These are phyloP conservation scores for Nicotiana noctiflora DNA, from an alignment of 257 asterid genomes.

Conservation along the genomic window DNA sequence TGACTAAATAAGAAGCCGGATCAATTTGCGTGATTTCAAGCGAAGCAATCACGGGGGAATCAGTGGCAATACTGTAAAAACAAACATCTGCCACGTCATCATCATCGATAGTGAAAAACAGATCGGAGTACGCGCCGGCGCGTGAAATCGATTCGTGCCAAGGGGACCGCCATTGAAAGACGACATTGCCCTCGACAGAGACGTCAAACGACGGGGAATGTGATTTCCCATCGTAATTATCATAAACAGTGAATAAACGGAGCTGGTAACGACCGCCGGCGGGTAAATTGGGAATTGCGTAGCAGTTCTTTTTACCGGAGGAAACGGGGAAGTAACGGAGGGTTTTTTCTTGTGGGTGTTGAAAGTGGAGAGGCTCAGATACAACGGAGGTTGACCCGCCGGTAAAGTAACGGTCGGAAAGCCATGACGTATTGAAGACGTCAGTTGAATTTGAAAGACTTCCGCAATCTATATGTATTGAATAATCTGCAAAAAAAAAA, in stretches of 20 bases:
- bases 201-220: conserved; percentile 92
- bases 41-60: conserved; percentile 77
- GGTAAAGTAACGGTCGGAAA: conserved; percentile 79
- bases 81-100: conserved; percentile 50
- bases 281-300: conserved; percentile 41
- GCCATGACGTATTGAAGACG: conserved; percentile 59
- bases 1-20: conserved; percentile 39
- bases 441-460: conserved; percentile 62
- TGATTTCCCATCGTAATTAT: conserved; percentile 71
- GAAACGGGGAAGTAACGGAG: conserved; percentile 83
- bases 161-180: conserved; percentile 83
- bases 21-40: conserved; percentile 51
- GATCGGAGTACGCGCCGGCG: conserved; percentile 86
- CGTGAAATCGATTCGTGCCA: conserved; percentile 62
- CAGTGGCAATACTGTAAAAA: conserved; percentile 95
- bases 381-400: conserved; percentile 66
- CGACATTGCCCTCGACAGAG: conserved; percentile 80
- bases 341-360: conserved; percentile 73
- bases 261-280: conserved; percentile 31
- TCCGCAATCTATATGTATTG: conserved; percentile 79
- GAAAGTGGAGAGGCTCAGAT: conserved; percentile 81
- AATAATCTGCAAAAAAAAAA: conserved; percentile 35
- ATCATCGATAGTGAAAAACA: conserved; percentile 47
- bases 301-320: conserved; percentile 85
- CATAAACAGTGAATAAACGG: conserved; percentile 83